These are phyloP conservation scores for Solanum aculeatissimum DNA, from an alignment of 305 asterid genomes.

Conservation along the genomic window DNA sequence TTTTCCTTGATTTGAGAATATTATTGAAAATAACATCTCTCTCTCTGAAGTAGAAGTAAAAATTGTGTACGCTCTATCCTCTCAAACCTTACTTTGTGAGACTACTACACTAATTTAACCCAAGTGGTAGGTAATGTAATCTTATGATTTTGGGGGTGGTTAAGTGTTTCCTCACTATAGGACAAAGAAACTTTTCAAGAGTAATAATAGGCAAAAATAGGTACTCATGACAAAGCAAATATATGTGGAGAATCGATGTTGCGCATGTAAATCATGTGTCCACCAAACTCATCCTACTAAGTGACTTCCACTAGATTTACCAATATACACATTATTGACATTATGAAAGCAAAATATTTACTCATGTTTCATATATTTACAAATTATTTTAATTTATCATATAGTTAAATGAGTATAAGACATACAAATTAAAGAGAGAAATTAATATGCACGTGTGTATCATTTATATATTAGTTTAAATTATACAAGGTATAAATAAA, in stretches of 20 bases:
- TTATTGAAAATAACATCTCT: background rate
- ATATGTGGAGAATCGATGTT: conserved; percentile 40
- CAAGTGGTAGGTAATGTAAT: conserved; percentile 9
- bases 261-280: background rate
- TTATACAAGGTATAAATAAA: background rate
- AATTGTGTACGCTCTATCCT: no score
- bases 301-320: conserved; percentile 13
- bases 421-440: background rate
- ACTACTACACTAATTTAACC: background rate
- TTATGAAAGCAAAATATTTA: background rate
- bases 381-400: background rate
- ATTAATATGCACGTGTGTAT: background rate
- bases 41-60: background rate
- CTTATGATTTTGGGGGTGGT: background rate
- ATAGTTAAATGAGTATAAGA: background rate
- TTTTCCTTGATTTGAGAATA: background rate
- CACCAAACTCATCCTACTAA: conserved; percentile 2
- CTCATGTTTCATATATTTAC: background rate
- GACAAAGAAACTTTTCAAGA: conserved; percentile 1
- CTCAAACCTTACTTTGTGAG: no score
- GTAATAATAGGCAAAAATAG: background rate
- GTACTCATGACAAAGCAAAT: conserved; percentile 1
- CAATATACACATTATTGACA: background rate
- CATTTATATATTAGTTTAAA: background rate
- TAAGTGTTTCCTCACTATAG: conserved; percentile 1